Base-by-base conservation (phyloP, 495 filamentous ascomycete species). In the Trichoderma orchidacearum region DNA sequence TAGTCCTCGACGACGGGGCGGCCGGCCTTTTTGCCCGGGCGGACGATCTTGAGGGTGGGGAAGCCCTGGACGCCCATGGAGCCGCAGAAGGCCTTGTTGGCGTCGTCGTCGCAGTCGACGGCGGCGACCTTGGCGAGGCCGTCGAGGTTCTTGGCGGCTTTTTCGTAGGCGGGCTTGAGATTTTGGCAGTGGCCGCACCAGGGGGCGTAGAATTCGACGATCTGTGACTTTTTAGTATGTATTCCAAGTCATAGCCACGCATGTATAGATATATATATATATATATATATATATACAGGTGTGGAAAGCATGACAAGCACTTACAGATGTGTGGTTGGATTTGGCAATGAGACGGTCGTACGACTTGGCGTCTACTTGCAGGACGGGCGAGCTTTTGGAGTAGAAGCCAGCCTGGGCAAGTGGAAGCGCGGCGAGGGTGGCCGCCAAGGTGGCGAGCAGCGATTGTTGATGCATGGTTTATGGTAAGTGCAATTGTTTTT, bases 101-200 rank as follows among this genome's bases (percentile, higher is more conserved):
- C 75, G 36, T 97, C 94, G 27, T 95, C 90, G 61, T 97, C 93
- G 71, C 93, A 99, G 68, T 99, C 88, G 61, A 99, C 77, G 30
- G 93, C 93, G 12, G 87, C 94, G 29, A 97, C 92, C 63, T 95
- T 93, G 55, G 89, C 93, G 29, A 99, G 74, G 7, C 93, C 94
- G 17, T 86, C 81, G 50, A 99, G 84, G 60, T 81, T 86, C 65
- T 86, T 87, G 35, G 93, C 94, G 3, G 85, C 90, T 69, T 96
- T 95, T 64, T 96, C 93, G 71, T 89, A 99, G 54, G 89, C 87
- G 0, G 93, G 93, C 70, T 96, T 90, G 60, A 99, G 84, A 70
- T 85, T 96, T 68, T 95, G 76, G 72, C 93, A 98, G 68, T 98
- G 94, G 23, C 93, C 93, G 62, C 93, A 96, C 94, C 87, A 95